Base-by-base conservation (phyloP, 257 asterid genomes). In the Nicotiana tabacum region DNA sequence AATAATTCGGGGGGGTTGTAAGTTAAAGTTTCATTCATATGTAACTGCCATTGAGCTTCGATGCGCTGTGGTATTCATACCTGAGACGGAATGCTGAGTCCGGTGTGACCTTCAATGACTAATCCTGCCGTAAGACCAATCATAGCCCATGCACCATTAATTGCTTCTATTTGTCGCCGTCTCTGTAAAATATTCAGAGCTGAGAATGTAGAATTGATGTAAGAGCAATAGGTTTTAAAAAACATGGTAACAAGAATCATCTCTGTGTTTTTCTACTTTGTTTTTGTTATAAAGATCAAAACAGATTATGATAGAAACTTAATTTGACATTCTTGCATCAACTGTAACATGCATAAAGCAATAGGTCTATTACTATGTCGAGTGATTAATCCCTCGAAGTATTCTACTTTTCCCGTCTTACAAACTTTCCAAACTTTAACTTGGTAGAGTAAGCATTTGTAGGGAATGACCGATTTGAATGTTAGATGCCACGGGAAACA, bases 61-160 rank as follows among this genome's bases (percentile, higher is more conserved):
- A n/a, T 46, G 77, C 16, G 62, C 29, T 15, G 66, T 27, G 27
- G 68, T 1, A 30, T 15, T 77, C 57, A 82, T 84, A 96, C 99
- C 97, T 93, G 99, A 57, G 91, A 80, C 39, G 85, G 86, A 85
- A 96, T 93, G 85, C 84, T 82, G 61, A 92, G 88, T 81, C 99
- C 98, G 5, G 98, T 92, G 67, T 77, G 91, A 39, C 97, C 98
- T 90, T 94, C 99, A 33, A 94, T 87, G 88, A 94, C 91, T 81
- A 96, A 87, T 82, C 93, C 98, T 6, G 88, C 92, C 2, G 99
- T 96, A 24, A 94, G 95, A 77, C 99, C 99, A n/a, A 96, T 87
- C 97, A 96, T 94, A 39, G 99, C 99, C 98, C 98, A 94, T 0
- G 97, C 97, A 55, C 99, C 98, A 4, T 96, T 96, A 69, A 93